phyloP scores from a whole-genome alignment of 2,329 filamentous ascomycete genomes.

The Fusarium haematococcum region DNA sequence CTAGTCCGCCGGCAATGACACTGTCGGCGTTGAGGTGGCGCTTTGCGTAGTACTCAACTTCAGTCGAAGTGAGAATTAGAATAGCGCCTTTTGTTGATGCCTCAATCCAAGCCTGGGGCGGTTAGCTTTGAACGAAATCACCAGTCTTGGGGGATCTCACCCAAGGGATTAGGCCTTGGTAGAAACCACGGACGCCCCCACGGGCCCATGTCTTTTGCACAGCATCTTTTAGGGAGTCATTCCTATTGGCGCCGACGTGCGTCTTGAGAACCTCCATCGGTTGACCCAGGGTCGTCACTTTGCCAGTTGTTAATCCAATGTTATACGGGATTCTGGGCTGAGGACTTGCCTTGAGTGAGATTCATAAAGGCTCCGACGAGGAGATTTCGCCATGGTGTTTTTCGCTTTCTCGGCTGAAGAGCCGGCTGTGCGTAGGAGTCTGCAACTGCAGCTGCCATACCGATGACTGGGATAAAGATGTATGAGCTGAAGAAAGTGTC shows the following conservation, averaged over 20 bases:
- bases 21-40: neutral
- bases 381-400: constrained; percentile 20
- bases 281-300: constrained; percentile 12
- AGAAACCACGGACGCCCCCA: constrained; percentile 11
- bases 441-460: neutral
- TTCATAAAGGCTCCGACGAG: constrained; percentile 15
- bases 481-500: neutral
- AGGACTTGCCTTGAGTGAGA: constrained; percentile 8
- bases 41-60: constrained; percentile 14
- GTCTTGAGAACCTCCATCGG: constrained; percentile 22
- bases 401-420: constrained; percentile 1
- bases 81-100: constrained; percentile 19
- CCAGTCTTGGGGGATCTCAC: neutral
- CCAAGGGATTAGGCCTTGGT: constrained; percentile 23
- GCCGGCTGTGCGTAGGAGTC: neutral
- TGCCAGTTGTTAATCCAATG: neutral
- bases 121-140: neutral
- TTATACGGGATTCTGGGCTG: too few relatives aligned
- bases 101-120: constrained; percentile 18
- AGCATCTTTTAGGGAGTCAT: constrained; percentile 7
- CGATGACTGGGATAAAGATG: neutral
- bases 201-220: constrained; percentile 14
- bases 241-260: constrained; percentile 10
- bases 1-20: neutral
- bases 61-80: constrained; percentile 13